Percentiles rank a stretch among this genome's conserved stretches.
These are phyloP conservation scores for Medicago arabica DNA, from an alignment of 306 rosid species.

Conservation along the genomic window DNA sequence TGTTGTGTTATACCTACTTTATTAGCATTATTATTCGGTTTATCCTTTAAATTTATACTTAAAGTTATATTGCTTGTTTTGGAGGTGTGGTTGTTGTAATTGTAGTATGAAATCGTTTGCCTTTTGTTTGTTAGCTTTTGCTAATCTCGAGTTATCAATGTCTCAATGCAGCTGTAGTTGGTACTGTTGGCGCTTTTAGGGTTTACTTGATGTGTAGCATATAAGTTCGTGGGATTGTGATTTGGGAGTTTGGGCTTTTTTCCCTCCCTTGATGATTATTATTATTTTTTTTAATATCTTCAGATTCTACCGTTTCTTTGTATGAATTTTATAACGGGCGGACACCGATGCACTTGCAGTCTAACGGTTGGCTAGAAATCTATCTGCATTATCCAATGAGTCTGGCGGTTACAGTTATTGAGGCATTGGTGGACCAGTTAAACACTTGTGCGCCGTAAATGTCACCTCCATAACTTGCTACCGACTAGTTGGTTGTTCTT, in stretches of 20 bases:
- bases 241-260: neutral
- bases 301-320: neutral
- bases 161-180: conserved; percentile 2
- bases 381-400: neutral
- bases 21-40: neutral
- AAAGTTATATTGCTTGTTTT: conserved; percentile 1
- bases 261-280: neutral
- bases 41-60: neutral
- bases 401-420: neutral
- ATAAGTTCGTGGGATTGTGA: neutral
- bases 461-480: neutral
- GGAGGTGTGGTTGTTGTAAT: conserved; percentile 19
- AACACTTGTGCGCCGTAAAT: neutral
- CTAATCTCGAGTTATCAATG: neutral
- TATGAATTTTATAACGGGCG: neutral
- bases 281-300: neutral
- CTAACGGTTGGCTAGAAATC: conserved; percentile 2
- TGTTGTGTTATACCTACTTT: neutral
- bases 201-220: conserved; percentile 14
- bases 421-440: conserved; percentile 2
- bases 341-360: neutral
- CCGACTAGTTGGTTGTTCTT: neutral
- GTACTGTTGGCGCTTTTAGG: conserved; percentile 23
- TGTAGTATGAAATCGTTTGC: neutral
- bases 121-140: conserved; percentile 34